Conservation (phyloP, 2,329 filamentous ascomycete genomes). For the Pseudofabraea citricarpa region DNA sequence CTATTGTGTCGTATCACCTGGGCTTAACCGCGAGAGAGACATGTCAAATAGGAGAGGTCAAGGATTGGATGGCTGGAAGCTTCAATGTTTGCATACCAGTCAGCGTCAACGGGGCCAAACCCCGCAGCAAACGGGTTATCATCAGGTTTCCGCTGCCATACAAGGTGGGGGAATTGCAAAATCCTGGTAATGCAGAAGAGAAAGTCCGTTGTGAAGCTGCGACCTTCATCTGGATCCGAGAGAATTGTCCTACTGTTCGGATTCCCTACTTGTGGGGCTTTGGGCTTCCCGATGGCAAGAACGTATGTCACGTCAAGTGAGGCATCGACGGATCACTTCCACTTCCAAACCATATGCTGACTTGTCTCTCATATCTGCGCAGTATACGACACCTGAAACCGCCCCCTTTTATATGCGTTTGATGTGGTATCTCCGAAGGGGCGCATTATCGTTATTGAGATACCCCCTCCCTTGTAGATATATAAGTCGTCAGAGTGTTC, state of each 20-base stretch:
- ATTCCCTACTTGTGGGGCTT: constrained; percentile 25
- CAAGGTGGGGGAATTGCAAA: constrained; percentile 30
- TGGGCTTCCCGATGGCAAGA: constrained; percentile 2
- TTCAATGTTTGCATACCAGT: constrained; percentile 31
- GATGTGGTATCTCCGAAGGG: too few species aligned
- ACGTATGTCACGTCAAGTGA: too few species aligned
- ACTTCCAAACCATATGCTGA: too few species aligned
- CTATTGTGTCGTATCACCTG: constrained; percentile 4
- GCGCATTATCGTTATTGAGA: too few species aligned
- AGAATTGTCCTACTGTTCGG: constrained; percentile 23
- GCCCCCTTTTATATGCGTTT: too few species aligned
- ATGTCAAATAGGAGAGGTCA: constrained; percentile 12
- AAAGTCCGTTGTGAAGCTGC: constrained; percentile 35
- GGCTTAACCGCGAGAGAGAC: not conserved
- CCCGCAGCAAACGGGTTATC: constrained; percentile 12
- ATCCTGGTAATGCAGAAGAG: constrained; percentile 36
- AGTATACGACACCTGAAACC: not conserved
- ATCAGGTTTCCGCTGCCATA: constrained; percentile 27
- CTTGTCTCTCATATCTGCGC: not conserved
- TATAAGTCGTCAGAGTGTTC: too few species aligned
- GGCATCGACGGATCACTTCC: too few species aligned
- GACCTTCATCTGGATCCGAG: constrained; percentile 31
- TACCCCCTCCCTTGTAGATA: too few species aligned
- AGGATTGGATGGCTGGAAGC: constrained; percentile 25
- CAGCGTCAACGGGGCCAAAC: not conserved